Evolutionary conservation across 2,329 filamentous ascomycete species (phyloP).

Genomic region (Rutstroemia sp.): DNA sequence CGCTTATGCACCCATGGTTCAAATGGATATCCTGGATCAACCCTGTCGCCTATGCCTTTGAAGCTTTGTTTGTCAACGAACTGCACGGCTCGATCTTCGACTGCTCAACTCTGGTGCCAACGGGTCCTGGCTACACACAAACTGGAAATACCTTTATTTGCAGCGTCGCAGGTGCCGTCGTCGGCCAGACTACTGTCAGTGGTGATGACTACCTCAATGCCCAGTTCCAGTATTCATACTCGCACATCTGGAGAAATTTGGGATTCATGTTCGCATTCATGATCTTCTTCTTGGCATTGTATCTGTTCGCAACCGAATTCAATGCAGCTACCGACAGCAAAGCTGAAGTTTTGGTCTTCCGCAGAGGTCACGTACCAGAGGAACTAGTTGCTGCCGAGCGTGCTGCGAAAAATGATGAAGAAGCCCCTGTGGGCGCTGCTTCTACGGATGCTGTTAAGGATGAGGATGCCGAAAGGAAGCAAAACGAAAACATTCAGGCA

Average conservation of each 20-base stretch:
- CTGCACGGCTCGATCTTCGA: constrained; percentile 39
- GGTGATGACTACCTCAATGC: constrained; percentile 51
- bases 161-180: constrained; percentile 47
- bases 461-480: constrained; percentile 11
- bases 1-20: constrained; percentile 69
- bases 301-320: constrained; percentile 58
- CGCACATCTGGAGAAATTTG: constrained; percentile 42
- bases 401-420: constrained; percentile 35
- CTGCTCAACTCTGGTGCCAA: constrained; percentile 21
- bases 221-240: constrained; percentile 49
- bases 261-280: constrained; percentile 63
- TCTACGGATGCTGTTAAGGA: neutral
- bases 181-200: constrained; percentile 45
- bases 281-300: constrained; percentile 52
- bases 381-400: constrained; percentile 22
- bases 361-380: constrained; percentile 44
- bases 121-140: constrained; percentile 9
- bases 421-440: neutral
- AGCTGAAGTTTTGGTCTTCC: constrained; percentile 71
- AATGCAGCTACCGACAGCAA: constrained; percentile 61
- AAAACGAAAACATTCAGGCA: constrained; percentile 21
- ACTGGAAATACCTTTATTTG: constrained; percentile 38
- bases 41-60: constrained; percentile 67
- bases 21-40: constrained; percentile 67
- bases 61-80: constrained; percentile 77